A percentile compares a stretch with the other conserved stretches of the same genome.
Evolutionary conservation across 164 flowering plant species (phyloP).

Genomic region (Umbilicus rupestris): DNA sequence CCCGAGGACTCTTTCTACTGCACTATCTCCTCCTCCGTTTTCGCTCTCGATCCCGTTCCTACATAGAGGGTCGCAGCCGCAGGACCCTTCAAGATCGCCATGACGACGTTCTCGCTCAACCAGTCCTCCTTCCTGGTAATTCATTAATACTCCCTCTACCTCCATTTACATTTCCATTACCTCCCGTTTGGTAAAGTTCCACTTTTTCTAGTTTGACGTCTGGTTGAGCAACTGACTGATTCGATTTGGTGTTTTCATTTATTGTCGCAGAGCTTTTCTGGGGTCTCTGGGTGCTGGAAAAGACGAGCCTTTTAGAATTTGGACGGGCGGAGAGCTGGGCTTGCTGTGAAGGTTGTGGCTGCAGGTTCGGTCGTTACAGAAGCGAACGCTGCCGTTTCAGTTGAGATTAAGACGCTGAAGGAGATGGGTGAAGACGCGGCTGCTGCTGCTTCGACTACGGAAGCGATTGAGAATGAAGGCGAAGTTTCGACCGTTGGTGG

Average conservation of each 20-base stretch:
- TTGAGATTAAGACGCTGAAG: neutral
- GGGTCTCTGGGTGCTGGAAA: neutral
- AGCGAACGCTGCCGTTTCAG: neutral
- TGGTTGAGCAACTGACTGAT: too few relatives aligned
- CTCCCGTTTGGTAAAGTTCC: too few relatives aligned
- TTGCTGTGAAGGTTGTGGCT: neutral
- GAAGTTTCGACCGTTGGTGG: constrained; percentile 9
- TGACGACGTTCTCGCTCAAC: constrained; percentile 7
- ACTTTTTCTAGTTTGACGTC: too few relatives aligned
- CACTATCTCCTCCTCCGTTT: too few relatives aligned
- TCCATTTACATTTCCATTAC: neutral
- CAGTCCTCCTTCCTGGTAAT: constrained; percentile 9
- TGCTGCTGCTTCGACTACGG: neutral
- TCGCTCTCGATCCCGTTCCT: neutral
- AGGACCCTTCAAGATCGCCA: constrained; percentile 1
- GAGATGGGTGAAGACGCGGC: neutral
- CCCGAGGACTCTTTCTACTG: neutral
- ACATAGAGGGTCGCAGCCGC: neutral
- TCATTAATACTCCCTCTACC: neutral
- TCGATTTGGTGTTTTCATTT: too few relatives aligned
- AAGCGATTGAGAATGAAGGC: neutral
- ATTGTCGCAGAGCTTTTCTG: neutral
- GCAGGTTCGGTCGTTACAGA: neutral
- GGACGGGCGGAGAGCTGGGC: neutral
- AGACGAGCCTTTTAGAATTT: neutral